phyloP scores from a whole-genome alignment of 225 moss, liverwort and hornwort genomes.

The Takakia lepidozioides region DNA sequence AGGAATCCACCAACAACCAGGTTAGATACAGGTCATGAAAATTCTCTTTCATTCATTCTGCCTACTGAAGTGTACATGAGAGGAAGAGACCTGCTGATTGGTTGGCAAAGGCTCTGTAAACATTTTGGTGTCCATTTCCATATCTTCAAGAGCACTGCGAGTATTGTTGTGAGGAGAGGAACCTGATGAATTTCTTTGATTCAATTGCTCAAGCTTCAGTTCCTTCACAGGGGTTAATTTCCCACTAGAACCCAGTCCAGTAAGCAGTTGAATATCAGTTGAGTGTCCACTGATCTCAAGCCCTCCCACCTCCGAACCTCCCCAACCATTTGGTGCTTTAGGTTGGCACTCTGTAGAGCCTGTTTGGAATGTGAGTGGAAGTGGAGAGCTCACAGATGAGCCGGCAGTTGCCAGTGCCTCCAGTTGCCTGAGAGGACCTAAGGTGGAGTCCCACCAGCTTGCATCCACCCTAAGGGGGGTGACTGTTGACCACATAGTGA shows the following conservation, averaged over 20 bases:
- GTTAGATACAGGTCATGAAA: too few species aligned
- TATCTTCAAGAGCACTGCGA: slow-evolving; percentile 73
- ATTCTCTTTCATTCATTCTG: too few species aligned
- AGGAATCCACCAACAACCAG: too few species aligned
- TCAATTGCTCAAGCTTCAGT: too few species aligned
- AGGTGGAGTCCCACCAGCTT: slow-evolving; percentile 75
- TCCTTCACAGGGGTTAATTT: slow-evolving; percentile 3
- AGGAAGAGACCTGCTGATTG: slow-evolving; percentile 58
- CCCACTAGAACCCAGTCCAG: neutral
- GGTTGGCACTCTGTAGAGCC: slow-evolving; percentile 9
- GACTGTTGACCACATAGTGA: slow-evolving; percentile 72
- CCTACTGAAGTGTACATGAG: too few species aligned
- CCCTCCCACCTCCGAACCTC: neutral
- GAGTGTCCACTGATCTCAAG: neutral
- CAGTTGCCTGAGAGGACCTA: slow-evolving; percentile 69
- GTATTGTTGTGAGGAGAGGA: slow-evolving; percentile 16
- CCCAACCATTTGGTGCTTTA: slow-evolving; percentile 12
- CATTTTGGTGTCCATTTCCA: slow-evolving; percentile 86
- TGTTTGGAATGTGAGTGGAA: slow-evolving; percentile 6
- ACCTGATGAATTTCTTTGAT: slow-evolving; percentile 7
- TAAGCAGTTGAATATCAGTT: neutral
- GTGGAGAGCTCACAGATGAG: slow-evolving; percentile 21
- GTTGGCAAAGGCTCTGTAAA: slow-evolving; percentile 89
- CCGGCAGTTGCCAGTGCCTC: slow-evolving; percentile 76
- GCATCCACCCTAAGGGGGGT: slow-evolving; percentile 66